phyloP scores from a whole-genome alignment of 2,329 filamentous ascomycete species.

The Ceratocystis huliohia region DNA sequence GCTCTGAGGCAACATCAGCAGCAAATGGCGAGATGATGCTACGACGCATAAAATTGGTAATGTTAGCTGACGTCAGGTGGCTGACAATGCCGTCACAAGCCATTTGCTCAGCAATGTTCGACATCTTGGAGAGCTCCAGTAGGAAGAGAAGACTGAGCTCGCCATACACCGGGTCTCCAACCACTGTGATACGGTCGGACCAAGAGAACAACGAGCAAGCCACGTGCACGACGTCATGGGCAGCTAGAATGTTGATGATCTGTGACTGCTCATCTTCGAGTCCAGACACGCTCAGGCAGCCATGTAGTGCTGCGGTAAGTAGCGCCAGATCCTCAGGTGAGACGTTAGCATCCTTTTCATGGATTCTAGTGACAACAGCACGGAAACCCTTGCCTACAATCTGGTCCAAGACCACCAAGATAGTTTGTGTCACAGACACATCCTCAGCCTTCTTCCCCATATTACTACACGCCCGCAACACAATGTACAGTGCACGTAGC shows the following conservation, averaged over 20 bases:
- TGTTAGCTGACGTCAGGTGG: conserved; percentile 63
- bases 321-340: conserved; percentile 70
- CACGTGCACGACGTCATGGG: conserved; percentile 63
- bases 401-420: conserved; percentile 67
- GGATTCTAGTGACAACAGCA: conserved; percentile 65
- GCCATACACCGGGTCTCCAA: conserved; percentile 80
- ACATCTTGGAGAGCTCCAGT: conserved; percentile 71
- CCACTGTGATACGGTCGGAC: conserved; percentile 68
- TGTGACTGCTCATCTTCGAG: conserved; percentile 59
- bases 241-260: conserved; percentile 55
- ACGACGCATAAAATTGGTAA: conserved; percentile 65
- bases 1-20: conserved; percentile 49
- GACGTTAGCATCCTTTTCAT: conserved; percentile 46
- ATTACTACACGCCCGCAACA: conserved; percentile 52
- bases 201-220: conserved; percentile 85
- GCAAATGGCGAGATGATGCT: conserved; percentile 65
- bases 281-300: conserved; percentile 64
- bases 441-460: conserved; percentile 24
- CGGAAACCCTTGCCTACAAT: conserved; percentile 75
- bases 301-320: conserved; percentile 77
- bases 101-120: conserved; percentile 73
- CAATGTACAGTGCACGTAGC: conserved; percentile 72
- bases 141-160: conserved; percentile 84
- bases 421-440: conserved; percentile 40
- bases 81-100: conserved; percentile 75